These are phyloP conservation scores for Piedraia hortae DNA, from an alignment of 2,329 filamentous ascomycete species.

Conservation along the genomic window DNA sequence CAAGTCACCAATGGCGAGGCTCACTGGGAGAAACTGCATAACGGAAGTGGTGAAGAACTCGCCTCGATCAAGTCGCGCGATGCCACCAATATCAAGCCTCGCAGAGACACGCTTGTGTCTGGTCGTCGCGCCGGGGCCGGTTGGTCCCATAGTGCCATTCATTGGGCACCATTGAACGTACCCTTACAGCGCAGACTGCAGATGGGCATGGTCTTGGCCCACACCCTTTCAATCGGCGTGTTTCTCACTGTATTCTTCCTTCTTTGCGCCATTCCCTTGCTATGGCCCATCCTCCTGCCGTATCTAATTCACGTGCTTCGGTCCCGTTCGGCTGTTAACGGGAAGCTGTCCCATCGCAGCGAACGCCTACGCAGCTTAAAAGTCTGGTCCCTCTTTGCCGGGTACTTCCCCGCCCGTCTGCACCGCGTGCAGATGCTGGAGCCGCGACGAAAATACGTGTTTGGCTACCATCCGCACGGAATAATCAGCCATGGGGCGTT, in stretches of 20 bases:
- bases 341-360: slow-evolving; percentile 45
- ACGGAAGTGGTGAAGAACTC: slow-evolving; percentile 19
- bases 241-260: slow-evolving; percentile 61
- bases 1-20: no score
- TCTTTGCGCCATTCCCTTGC: slow-evolving; percentile 68
- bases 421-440: slow-evolving; percentile 62
- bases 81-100: slow-evolving; percentile 3
- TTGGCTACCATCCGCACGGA: slow-evolving; percentile 90
- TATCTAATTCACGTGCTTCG: slow-evolving; percentile 68
- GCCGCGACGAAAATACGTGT: slow-evolving; percentile 72
- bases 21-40: slow-evolving; percentile 18
- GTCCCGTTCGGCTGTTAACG: slow-evolving; percentile 50
- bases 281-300: slow-evolving; percentile 52
- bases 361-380: slow-evolving; percentile 43
- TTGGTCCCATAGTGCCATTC: slow-evolving; percentile 30
- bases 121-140: slow-evolving; percentile 26
- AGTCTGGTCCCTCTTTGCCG: slow-evolving; percentile 71
- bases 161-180: slow-evolving; percentile 66
- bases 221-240: slow-evolving; percentile 22
- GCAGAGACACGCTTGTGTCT: slow-evolving; percentile 18
- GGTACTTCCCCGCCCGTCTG: slow-evolving; percentile 70
- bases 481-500: slow-evolving; percentile 96
- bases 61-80: slow-evolving; percentile 6
- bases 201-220: slow-evolving; percentile 21
- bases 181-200: slow-evolving; percentile 23